Percentiles rank a stretch among this genome's conserved stretches.
phyloP scores from a whole-genome alignment of 1,139 yeast species.

The Diutina pseudorugosa region DNA sequence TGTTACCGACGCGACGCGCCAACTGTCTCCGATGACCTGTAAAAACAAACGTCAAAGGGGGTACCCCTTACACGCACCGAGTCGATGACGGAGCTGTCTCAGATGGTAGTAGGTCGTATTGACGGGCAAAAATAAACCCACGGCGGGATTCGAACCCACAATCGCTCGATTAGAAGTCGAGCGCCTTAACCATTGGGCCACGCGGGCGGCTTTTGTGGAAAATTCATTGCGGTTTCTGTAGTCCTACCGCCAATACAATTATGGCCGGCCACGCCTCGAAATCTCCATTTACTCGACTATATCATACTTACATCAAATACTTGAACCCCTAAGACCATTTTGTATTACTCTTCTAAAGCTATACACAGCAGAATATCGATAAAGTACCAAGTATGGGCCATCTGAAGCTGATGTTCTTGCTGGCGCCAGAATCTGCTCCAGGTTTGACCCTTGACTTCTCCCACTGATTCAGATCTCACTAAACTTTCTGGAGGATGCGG shows the following conservation, averaged over 20 bases:
- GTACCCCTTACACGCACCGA: no score
- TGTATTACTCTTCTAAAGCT: conserved; percentile 3
- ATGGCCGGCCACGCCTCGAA: no score
- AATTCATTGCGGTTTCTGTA: not conserved
- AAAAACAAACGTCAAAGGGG: no score
- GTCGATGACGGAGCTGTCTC: no score
- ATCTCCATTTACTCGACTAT: no score
- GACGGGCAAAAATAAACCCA: not conserved
- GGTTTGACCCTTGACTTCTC: no score
- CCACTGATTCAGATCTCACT: conserved; percentile 10
- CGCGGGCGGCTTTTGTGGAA: not conserved
- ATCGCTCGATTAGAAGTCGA: not conserved
- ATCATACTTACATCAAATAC: no score
- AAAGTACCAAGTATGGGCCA: conserved; percentile 20
- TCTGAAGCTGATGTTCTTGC: not conserved
- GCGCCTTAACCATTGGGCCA: not conserved
- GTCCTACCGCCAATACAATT: no score
- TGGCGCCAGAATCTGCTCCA: not conserved
- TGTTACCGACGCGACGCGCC: no score
- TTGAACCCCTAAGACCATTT: not conserved
- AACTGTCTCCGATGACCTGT: no score
- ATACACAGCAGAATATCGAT: conserved; percentile 22
- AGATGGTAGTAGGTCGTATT: fast-evolving
- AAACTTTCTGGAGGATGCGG: conserved; percentile 35
- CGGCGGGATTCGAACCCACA: not conserved